These are phyloP conservation scores for Marasmius tenuissimus DNA, from an alignment of 1,284 basidiomycete species.

Conservation along the genomic window DNA sequence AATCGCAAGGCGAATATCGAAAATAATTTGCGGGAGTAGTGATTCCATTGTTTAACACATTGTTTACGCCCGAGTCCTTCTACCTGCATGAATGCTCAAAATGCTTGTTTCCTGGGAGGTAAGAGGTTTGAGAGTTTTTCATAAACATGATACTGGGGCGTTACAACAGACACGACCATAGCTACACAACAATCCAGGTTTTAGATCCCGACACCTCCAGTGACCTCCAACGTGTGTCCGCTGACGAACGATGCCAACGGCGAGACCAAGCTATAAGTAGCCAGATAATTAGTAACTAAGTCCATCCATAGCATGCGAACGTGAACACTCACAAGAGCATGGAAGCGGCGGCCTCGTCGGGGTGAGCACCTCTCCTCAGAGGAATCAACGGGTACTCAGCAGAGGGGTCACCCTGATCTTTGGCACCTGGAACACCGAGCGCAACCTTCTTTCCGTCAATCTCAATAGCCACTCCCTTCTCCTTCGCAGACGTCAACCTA, in stretches of 20 bases:
- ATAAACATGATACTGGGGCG: no score
- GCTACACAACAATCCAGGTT: neutral
- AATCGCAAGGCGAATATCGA: no score
- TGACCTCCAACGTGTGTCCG: slow-evolving; percentile 82
- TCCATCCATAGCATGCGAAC: slow-evolving; percentile 4
- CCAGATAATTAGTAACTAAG: slow-evolving; percentile 14
- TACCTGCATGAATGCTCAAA: no score
- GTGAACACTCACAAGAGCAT: slow-evolving; percentile 64
- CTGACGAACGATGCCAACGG: slow-evolving; percentile 79
- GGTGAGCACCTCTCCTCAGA: slow-evolving; percentile 68
- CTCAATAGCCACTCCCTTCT: slow-evolving; percentile 73
- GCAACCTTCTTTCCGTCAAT: slow-evolving; percentile 84
- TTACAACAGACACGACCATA: no score
- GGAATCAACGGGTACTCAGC: slow-evolving; percentile 58
- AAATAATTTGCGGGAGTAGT: no score
- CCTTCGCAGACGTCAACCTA: slow-evolving; percentile 73
- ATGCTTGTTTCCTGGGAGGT: no score
- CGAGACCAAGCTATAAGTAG: slow-evolving; percentile 57
- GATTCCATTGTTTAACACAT: no score
- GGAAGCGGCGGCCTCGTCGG: slow-evolving; percentile 76
- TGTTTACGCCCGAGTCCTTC: no score
- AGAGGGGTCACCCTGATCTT: slow-evolving; percentile 30
- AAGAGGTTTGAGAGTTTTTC: no score
- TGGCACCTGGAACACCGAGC: slow-evolving; percentile 70
- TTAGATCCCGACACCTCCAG: slow-evolving; percentile 73